Evolutionary conservation across 2,329 filamentous ascomycete species (phyloP), one percentile per base, ranked within the genome.

Genomic region (Trichoderma guizhouense): DNA sequence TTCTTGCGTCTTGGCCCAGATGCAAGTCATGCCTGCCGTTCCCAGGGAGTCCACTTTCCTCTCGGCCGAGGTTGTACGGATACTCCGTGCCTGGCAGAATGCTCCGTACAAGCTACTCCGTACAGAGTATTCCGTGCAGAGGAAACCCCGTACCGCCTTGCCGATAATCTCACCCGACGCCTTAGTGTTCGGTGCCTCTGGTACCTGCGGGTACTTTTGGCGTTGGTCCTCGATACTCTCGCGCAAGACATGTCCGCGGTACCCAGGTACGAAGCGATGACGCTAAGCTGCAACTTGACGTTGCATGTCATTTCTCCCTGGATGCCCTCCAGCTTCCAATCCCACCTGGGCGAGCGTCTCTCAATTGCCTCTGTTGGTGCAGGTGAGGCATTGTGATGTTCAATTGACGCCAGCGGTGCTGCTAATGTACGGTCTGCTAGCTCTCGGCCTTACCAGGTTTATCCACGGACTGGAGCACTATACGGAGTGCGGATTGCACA

Each of bases 1-100:
- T 62, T 69, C 24, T 43, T 58, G 34, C 53, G 18, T 26, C 65
- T 61, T 69, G 36, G 57, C 39, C 39, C 14, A 51, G 67, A 69
- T 69, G 67, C 67, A 69, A 62, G 67, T 36, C 67, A 69, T 69
- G 66, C 66, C 65, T 68, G 65, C 65, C 65, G 65, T 60, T 21
- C 26, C 28, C 28, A 60, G 34, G 36, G 8, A 61, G 57, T 53
- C 67, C 67, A 62, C 67, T 36, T 62, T 34, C 36, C 67, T 28
- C 67, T 69, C 57, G 67, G 67, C 67, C 67, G 67, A 69, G 57
- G 51, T 51, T 51, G 43, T 32, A 61, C 30, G 34, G 55, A 24
- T 24, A 68, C 57, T 69, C 55, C 66, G 57, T 30, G 51, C 63
- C 63, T 66, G 43, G 43, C 47, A 34, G 47, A 32, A 21, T 36